Conservation (phyloP, 2,329 filamentous ascomycete species). For the Calonectria hongkongensis region DNA sequence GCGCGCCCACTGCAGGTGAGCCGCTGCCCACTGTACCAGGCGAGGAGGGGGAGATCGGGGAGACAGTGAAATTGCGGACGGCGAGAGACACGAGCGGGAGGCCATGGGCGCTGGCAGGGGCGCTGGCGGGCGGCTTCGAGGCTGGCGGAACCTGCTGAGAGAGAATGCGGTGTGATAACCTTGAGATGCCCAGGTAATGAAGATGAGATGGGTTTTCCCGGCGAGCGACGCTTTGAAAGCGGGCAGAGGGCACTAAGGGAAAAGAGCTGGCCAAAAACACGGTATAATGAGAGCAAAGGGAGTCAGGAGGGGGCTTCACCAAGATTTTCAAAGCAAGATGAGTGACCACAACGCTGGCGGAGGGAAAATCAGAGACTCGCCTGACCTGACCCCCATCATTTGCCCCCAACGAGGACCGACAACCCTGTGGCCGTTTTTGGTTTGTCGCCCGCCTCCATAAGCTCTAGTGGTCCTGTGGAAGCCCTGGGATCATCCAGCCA, state of each 20-base stretch:
- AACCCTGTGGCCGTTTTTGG: constrained; percentile 13
- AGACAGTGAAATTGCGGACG: constrained; percentile 54
- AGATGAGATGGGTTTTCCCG: constrained; percentile 41
- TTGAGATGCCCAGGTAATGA: constrained; percentile 25
- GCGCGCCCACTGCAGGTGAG: constrained; percentile 49
- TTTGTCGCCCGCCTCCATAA: background rate
- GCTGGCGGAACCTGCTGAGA: constrained; percentile 42
- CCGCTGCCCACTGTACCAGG: constrained; percentile 38
- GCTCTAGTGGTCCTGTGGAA: constrained; percentile 26
- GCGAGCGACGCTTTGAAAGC: constrained; percentile 46
- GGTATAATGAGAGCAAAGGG: constrained; percentile 53
- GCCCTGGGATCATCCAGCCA: constrained; percentile 12
- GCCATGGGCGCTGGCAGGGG: constrained; percentile 48
- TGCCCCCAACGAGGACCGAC: constrained; percentile 29
- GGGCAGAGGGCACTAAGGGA: constrained; percentile 52
- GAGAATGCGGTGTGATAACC: constrained; percentile 14
- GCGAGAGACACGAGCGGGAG: constrained; percentile 50
- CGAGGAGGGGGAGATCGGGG: constrained; percentile 43
- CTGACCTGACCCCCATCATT: constrained; percentile 39
- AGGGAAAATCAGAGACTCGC: constrained; percentile 48
- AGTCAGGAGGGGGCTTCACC: constrained; percentile 55
- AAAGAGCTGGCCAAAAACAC: constrained; percentile 45
- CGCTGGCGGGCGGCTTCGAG: constrained; percentile 41
- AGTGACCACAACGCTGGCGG: constrained; percentile 48
- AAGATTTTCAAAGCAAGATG: constrained; percentile 55